Evolutionary conservation across 805 yeast species (phyloP), one percentile per base, ranked within the genome.

Genomic region (Nakazawaea wickerhamii): DNA sequence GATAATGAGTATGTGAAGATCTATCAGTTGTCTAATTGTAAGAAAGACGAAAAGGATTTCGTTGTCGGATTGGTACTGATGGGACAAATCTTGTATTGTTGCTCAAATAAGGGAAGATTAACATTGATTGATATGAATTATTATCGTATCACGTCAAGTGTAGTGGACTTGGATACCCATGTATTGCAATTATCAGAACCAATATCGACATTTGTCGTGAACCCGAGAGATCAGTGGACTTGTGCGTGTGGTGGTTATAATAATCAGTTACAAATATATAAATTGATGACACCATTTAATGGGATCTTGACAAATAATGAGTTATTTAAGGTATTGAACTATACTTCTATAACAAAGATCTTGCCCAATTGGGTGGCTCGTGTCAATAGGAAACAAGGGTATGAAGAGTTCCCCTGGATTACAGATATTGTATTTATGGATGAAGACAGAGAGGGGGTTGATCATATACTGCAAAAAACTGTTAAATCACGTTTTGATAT

Each of bases 381-480:
- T 13, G 35, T 37, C 6, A 18, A 33, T 23, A 30, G 38, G 30
- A 41, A 41, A 48, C 14, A 30, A 11, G 35, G 23, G 20, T 36
- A 33, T 13, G 54, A 51, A 4, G 58, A 55, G 4, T 56, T 57
- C 40, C 46, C 53, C 3, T 57, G 61, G 61, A 44, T 55, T 25
- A 54, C 55, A 22, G 58, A 53, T 18, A 59, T 55, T 4, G 43
- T 47, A 2, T 45, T 52, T 15, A 11, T 55, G 4, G 46, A 44
- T 20, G 30, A 48, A 13, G 37, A 38, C 3, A 17, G 30, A 19
- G 26, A 13, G 9, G 27, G 27, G 13, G 27, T 10, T 13, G 13
- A 25, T 7, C 14, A 7, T 19, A 14, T 11, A 15, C 11, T 15
- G 11, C 9, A n/a, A 5, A 4, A 30, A 28, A n/a, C 4, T 7